Conservation (phyloP, 768 basidiomycete species). For the Dendrothele bispora region DNA sequence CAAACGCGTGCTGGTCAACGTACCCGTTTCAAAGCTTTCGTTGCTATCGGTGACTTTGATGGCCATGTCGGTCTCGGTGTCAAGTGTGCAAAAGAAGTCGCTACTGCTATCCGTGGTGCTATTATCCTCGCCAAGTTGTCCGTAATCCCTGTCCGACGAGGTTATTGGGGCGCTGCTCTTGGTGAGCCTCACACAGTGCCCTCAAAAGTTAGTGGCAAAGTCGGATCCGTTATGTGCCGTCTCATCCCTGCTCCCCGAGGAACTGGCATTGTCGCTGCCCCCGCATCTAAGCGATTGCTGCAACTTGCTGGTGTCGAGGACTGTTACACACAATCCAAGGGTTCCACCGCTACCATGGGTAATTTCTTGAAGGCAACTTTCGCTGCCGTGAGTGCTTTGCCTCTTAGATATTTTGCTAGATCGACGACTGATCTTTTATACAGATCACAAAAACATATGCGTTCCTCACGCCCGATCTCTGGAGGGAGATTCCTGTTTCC, state of each 20-base stretch:
- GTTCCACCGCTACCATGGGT: slow-evolving; percentile 97
- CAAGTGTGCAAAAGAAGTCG: slow-evolving; percentile 99
- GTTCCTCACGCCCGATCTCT: slow-evolving; percentile 97
- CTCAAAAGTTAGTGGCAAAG: slow-evolving; percentile 97
- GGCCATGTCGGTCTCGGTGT: slow-evolving; percentile 99
- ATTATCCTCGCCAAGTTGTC: slow-evolving; percentile 99
- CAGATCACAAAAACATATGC: slow-evolving; percentile 98
- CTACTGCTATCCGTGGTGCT: slow-evolving; percentile 98
- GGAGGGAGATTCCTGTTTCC: slow-evolving; percentile 90
- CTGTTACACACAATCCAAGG: slow-evolving; percentile 96
- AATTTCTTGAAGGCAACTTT: slow-evolving; percentile 99
- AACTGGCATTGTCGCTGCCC: slow-evolving; percentile 99
- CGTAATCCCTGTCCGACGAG: slow-evolving; percentile 96
- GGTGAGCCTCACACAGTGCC: slow-evolving; percentile 99
- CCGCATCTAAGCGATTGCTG: slow-evolving; percentile 93
- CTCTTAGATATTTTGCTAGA: not conserved
- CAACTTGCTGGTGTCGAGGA: slow-evolving; percentile 98
- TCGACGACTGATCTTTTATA: slow-evolving; percentile 4
- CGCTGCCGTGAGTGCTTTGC: slow-evolving; percentile 63
- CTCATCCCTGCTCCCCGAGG: slow-evolving; percentile 98
- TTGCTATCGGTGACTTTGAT: slow-evolving; percentile 98
- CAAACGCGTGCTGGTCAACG: slow-evolving; percentile 99
- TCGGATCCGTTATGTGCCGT: slow-evolving; percentile 98
- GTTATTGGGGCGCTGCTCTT: slow-evolving; percentile 99
- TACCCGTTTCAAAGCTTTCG: slow-evolving; percentile 99